These are phyloP conservation scores for Wickerhamomyces strasburgensis DNA, from an alignment of 805 yeast genomes.

Conservation along the genomic window DNA sequence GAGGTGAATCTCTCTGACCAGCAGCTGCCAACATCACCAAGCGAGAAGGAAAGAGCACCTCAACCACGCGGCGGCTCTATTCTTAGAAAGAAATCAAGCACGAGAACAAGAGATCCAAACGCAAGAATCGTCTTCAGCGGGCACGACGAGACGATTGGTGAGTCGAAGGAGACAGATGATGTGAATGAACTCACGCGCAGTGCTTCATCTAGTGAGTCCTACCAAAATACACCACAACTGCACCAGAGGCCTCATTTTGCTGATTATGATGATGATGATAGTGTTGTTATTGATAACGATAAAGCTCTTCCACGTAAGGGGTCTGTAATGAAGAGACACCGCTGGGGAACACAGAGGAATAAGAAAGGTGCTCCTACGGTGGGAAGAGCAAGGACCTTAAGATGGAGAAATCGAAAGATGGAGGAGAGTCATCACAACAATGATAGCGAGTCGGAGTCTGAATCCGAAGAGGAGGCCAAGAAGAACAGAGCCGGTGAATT, in stretches of 20 bases:
- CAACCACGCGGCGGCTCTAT: slow-evolving; percentile 19
- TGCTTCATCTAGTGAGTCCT: slow-evolving; percentile 18
- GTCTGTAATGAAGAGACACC: slow-evolving; percentile 62
- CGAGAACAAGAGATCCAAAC: slow-evolving; percentile 15
- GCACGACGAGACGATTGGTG: slow-evolving; percentile 16
- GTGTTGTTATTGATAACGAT: slow-evolving; percentile 7
- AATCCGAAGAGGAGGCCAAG: slow-evolving; percentile 29
- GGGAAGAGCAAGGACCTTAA: slow-evolving; percentile 56
- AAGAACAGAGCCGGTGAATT: slow-evolving; percentile 35
- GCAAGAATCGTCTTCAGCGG: slow-evolving; percentile 23
- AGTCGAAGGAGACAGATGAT: slow-evolving; percentile 4
- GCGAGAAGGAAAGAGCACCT: slow-evolving; percentile 2
- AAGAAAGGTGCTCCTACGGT: slow-evolving; percentile 62
- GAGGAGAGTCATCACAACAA: slow-evolving; percentile 27
- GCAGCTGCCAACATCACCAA: slow-evolving; percentile 7
- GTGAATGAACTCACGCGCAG: slow-evolving; percentile 14
- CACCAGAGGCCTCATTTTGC: slow-evolving; percentile 23
- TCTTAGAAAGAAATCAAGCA: slow-evolving; percentile 12
- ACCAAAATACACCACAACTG: slow-evolving; percentile 23
- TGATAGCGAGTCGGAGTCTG: slow-evolving; percentile 23
- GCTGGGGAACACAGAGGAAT: slow-evolving; percentile 90
- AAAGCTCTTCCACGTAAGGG: slow-evolving; percentile 29
- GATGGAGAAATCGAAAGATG: slow-evolving; percentile 35
- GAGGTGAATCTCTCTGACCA: slow-evolving; percentile 23
- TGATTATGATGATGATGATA: slow-evolving; percentile 12